Conservation (phyloP, 768 basidiomycete species). For the Pholiota microspora region DNA sequence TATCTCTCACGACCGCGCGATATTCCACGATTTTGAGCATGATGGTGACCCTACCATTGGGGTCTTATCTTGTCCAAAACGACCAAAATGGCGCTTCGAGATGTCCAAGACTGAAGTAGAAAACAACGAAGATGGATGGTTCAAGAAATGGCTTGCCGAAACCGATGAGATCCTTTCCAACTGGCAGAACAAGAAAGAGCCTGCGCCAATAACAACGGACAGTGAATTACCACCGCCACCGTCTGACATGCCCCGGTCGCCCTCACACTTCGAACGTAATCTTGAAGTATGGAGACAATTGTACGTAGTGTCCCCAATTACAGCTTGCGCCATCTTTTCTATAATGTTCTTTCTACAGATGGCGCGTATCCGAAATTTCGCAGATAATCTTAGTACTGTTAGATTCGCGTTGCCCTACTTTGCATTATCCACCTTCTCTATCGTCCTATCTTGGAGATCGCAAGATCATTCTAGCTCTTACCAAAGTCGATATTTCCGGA, state of each 20-base stretch:
- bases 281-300: slow-evolving; percentile 94
- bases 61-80: slow-evolving; percentile 49
- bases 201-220: neutral
- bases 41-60: slow-evolving; percentile 16
- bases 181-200: slow-evolving; percentile 39
- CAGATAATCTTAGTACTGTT: slow-evolving; percentile 86
- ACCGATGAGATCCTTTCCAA: slow-evolving; percentile 55
- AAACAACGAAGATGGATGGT: slow-evolving; percentile 82
- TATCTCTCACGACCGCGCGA: slow-evolving; percentile 37
- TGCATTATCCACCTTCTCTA: slow-evolving; percentile 86
- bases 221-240: neutral
- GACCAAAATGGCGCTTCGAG: slow-evolving; percentile 87
- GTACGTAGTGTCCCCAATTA: slow-evolving; percentile 38
- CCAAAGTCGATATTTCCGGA: slow-evolving; percentile 87
- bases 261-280: slow-evolving; percentile 86
- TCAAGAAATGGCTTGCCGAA: slow-evolving; percentile 72
- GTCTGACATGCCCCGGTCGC: slow-evolving; percentile 52
- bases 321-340: slow-evolving; percentile 13
- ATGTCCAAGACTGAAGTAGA: slow-evolving; percentile 90
- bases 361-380: slow-evolving; percentile 92
- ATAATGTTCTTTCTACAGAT: slow-evolving; percentile 41
- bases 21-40: slow-evolving; percentile 30
- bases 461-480: slow-evolving; percentile 72
- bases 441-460: slow-evolving; percentile 54
- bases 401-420: slow-evolving; percentile 84